Conservation (phyloP, 345 rosid species). For the Jatropha curcas region DNA sequence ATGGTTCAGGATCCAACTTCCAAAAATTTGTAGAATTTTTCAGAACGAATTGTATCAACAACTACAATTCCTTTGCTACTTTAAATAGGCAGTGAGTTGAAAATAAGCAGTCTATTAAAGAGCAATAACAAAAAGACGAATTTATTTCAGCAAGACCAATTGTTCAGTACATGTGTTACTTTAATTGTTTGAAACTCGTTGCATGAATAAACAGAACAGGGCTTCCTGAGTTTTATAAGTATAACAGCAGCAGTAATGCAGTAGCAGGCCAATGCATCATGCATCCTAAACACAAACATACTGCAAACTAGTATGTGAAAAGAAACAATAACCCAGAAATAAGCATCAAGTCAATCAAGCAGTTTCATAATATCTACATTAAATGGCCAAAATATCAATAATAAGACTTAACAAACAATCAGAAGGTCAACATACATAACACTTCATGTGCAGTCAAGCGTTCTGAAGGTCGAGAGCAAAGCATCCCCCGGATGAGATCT, state of each 20-base stretch:
- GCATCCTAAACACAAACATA: not conserved
- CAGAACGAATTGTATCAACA: constrained; percentile 1
- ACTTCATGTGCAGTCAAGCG: constrained; percentile 97
- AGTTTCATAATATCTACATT: not conserved
- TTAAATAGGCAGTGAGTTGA: not conserved
- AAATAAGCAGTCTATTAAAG: not conserved
- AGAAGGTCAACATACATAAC: constrained; percentile 59
- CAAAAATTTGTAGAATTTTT: constrained; percentile 1
- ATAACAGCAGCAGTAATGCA: not conserved
- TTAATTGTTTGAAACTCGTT: not conserved
- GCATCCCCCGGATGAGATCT: constrained; percentile 81
- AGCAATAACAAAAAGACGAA: not conserved
- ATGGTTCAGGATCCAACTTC: not conserved
- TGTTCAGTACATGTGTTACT: not conserved
- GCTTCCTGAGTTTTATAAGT: not conserved
- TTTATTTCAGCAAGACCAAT: not conserved
- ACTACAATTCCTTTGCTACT: not conserved
- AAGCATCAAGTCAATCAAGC: not conserved
- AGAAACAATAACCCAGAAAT: not conserved
- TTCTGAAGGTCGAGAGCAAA: constrained; percentile 70
- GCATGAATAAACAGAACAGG: not conserved
- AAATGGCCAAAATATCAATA: not conserved
- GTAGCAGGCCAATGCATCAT: not conserved
- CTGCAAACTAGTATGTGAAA: not conserved
- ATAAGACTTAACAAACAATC: not conserved